A percentile compares a stretch with the other conserved stretches of the same genome.
Evolutionary conservation across 805 yeast genomes (phyloP).

Genomic region (Cyberlindnera japonica): DNA sequence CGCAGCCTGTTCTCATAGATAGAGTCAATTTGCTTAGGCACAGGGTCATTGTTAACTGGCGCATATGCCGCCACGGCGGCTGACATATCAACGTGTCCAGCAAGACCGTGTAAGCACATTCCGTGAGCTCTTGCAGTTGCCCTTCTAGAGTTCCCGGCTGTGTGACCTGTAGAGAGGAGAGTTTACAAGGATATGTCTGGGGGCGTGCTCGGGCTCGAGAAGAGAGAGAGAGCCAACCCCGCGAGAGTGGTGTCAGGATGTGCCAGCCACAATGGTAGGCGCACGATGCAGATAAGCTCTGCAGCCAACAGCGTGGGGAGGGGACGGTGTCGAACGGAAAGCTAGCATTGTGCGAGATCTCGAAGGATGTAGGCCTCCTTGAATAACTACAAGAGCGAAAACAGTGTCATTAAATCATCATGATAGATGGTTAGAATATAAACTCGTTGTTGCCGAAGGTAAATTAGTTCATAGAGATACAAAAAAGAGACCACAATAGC

Average conservation of each 20-base stretch:
- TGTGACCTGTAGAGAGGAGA: not conserved
- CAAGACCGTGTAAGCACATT: constrained; percentile 17
- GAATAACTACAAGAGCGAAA: no score
- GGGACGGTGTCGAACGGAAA: no score
- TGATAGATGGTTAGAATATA: no score
- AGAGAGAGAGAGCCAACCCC: not conserved
- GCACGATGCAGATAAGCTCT: not conserved
- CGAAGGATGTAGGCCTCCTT: no score
- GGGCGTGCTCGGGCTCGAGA: not conserved
- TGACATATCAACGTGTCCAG: constrained; percentile 11
- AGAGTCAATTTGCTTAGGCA: constrained; percentile 71
- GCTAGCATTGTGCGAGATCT: no score
- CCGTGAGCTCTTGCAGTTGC: not conserved
- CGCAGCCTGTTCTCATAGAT: constrained; percentile 70
- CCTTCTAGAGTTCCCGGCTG: not conserved
- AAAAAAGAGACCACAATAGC: no score
- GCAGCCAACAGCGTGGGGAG: not conserved
- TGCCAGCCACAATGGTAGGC: not conserved
- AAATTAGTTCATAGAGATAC: no score
- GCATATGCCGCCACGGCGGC: constrained; percentile 30
- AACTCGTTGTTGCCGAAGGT: no score
- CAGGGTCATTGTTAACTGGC: constrained; percentile 48
- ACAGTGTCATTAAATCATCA: no score
- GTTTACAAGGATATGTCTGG: not conserved
- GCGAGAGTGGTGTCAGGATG: constrained; percentile 1